Base-by-base conservation (phyloP, 768 basidiomycete genomes). In the Cystofilobasidium ferigula region DNA sequence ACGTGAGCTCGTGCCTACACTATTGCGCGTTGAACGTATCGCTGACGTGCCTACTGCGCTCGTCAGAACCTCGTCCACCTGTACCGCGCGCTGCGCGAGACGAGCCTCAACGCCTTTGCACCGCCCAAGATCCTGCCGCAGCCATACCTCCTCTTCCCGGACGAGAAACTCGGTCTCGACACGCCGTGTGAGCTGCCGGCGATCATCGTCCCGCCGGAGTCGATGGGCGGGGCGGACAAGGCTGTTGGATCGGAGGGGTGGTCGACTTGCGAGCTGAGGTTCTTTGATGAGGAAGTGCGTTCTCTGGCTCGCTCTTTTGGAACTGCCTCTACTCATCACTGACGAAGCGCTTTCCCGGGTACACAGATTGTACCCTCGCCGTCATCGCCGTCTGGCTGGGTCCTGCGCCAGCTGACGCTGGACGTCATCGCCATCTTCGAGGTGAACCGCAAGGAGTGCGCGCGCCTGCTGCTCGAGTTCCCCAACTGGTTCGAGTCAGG, bases 391-490 rank as follows among this genome's bases (percentile, higher is more conserved):
- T 77, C 83, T 12, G 92, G 92, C 4, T 94, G 91, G 76, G 79
- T 86, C 32, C 81, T 95, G 7, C 86, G 87, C 30, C 81, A 85
- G 14, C 80, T 84, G 28, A 75, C 95, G 13, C 76, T 83, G 9
- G 92, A 97, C 72, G 82, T 86, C 24, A 76, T 95, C 47, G 84
- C 89, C 64, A 86, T 97, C 20, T 98, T 89, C 72, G 94, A 98
- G 75, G 83, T 95, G 58, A 98, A 99, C 75, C 84, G 95, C 62
- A 95, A 94, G 75, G 95, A 99, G 72, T 88, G 86, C 70, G 93
- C 95, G 0, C 81, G 88, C 3, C 78, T 97, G 10, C 79, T 98
- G 8, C 56, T 68, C 34, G 70, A 70, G 36, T 54, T 69, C 22
- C 63, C 66, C 26, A 70, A 72, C 71, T 95, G 91, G 88, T 82